phyloP scores from a whole-genome alignment of 495 filamentous ascomycete species.

The Xylaria bambusicola region DNA sequence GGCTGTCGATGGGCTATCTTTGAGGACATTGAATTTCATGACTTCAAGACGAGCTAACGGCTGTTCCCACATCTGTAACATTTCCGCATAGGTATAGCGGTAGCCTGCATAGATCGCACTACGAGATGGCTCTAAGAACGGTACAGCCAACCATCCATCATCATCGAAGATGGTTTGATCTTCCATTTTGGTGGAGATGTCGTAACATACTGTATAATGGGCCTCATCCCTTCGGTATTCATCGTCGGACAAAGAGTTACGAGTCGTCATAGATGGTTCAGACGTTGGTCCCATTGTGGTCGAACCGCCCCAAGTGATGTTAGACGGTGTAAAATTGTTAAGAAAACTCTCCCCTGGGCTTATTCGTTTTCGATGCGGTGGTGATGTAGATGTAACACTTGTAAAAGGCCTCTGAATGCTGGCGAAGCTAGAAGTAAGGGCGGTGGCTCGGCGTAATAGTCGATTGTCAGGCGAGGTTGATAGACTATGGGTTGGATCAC shows the following conservation, averaged over 20 bases:
- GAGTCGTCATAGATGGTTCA: conserved; percentile 42
- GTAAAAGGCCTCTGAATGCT: conserved; percentile 73
- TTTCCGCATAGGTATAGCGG: conserved; percentile 76
- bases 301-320: conserved; percentile 67
- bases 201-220: conserved; percentile 44
- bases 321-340: conserved; percentile 57
- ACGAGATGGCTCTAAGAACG: conserved; percentile 68
- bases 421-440: conserved; percentile 64
- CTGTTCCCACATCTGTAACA: conserved; percentile 81
- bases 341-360: conserved; percentile 70
- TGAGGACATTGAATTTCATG: conserved; percentile 74
- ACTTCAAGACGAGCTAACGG: conserved; percentile 76
- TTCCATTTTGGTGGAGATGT: conserved; percentile 66
- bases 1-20: conserved; percentile 37
- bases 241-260: conserved; percentile 52
- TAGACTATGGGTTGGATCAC: conserved; percentile 55
- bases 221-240: conserved; percentile 43
- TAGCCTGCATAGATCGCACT: conserved; percentile 66
- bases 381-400: conserved; percentile 69
- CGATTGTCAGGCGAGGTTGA: conserved; percentile 73
- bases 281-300: conserved; percentile 56
- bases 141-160: conserved; percentile 66
- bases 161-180: conserved; percentile 79
- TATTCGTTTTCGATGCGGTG: conserved; percentile 67
- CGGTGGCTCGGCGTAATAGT: conserved; percentile 52